Evolutionary conservation across 2,329 filamentous ascomycete species (phyloP), one percentile per base, ranked within the genome.

Genomic region (Biscogniauxia mediterranea): DNA sequence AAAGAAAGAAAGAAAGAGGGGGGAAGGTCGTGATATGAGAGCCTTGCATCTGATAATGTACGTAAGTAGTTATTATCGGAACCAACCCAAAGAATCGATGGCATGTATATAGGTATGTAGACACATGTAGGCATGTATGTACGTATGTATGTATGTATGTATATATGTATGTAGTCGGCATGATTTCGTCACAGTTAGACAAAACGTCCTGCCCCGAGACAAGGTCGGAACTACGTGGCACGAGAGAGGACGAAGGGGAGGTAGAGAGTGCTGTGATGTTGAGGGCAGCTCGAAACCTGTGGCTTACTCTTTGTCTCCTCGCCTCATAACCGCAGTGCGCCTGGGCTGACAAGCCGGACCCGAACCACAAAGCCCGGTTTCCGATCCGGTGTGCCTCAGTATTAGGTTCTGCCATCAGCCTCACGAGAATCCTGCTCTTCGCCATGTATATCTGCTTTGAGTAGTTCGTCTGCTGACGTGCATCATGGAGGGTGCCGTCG

Each of bases 1-100:
- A 61, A 32, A 63, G 63, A 61, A 64, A 54, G 52, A 53, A 49
- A 59, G 55, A 42, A 15, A 54, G 28, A 20, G 54, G 60, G 56
- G 58, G 57, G 60, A 11, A 11, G 38, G 15, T 46, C 38, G 17
- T 46, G 38, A 46, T 46, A 46, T 5, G 38, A n/a, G 38, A 46
- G 38, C 38, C 38, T 46, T 46, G 38, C 17, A 52, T 21, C 20
- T 52, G 51, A 52, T 52, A 19, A 52, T 52, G 55, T 56, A 50
- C 32, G 25, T 19, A 50, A 25, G 55, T 26, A 56, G 13, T 19
- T 42, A 19, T 50, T 32, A 51, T 55, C 38, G 38, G 38, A 46
- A 11, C 38, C 38, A 46, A 46, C 38, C 38, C 38, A 46, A 46
- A 46, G 6, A 15, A 46, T 46, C 20, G 23, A 50, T 11, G 21